These are phyloP conservation scores for Aspergillus indologenus DNA, from an alignment of 495 filamentous ascomycete genomes.

Conservation along the genomic window DNA sequence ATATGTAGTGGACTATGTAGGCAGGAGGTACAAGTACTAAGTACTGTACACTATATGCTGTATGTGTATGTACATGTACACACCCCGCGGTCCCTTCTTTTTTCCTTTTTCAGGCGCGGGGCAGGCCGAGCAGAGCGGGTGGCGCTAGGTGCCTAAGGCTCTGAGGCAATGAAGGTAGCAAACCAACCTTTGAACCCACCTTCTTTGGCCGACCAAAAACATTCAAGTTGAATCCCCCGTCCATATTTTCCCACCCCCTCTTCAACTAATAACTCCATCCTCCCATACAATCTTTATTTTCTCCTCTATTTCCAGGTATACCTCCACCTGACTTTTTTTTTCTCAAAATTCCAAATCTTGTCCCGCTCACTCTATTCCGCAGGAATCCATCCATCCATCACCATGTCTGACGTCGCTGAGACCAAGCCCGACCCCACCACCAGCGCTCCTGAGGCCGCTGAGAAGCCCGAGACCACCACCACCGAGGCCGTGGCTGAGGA, in stretches of 20 bases:
- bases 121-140: conserved; percentile 6
- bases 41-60: background rate
- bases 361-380: background rate
- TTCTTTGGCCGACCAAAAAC: conserved; percentile 16
- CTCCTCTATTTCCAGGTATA: conserved; percentile 20
- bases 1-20: too few species aligned
- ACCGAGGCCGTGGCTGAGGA: conserved; percentile 35
- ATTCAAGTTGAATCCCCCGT: conserved; percentile 10
- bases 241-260: conserved; percentile 26
- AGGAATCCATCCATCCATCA: conserved; percentile 21
- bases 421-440: conserved; percentile 51
- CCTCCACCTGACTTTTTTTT: background rate
- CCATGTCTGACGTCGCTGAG: conserved; percentile 48
- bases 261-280: conserved; percentile 2
- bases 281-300: conserved; percentile 13
- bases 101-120: background rate
- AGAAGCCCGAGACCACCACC: conserved; percentile 38
- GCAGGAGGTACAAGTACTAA: background rate
- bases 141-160: conserved; percentile 24
- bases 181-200: conserved; percentile 14
- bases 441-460: conserved; percentile 37
- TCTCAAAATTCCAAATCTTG: background rate
- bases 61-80: background rate
- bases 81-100: background rate
- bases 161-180: conserved; percentile 13